phyloP scores from a whole-genome alignment of 192 early-diverging fungal species.

The Coemansia sp. region DNA sequence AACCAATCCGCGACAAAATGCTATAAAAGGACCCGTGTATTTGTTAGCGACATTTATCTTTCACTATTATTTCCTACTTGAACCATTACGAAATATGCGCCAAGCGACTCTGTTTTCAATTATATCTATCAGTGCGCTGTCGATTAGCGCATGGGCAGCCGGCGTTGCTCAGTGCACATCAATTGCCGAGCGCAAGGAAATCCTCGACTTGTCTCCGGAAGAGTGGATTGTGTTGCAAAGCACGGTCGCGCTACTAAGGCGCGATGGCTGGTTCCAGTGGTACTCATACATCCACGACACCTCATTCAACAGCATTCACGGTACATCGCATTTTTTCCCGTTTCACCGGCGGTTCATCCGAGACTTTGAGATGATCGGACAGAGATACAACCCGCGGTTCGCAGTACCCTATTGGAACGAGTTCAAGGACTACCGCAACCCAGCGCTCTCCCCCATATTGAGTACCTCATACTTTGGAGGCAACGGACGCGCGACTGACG shows the following conservation, averaged over 20 bases:
- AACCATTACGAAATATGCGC: neutral
- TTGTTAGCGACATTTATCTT: neutral
- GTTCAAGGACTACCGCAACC: constrained; percentile 53
- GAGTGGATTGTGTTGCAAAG: constrained; percentile 28
- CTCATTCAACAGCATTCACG: constrained; percentile 46
- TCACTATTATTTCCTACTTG: neutral
- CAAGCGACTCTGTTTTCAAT: neutral
- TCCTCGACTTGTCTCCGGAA: constrained; percentile 42
- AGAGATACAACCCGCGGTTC: constrained; percentile 36
- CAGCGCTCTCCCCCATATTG: constrained; percentile 40
- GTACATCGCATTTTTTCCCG: constrained; percentile 51
- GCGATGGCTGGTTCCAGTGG: constrained; percentile 47
- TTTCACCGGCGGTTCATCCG: constrained; percentile 54
- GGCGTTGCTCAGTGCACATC: constrained; percentile 20
- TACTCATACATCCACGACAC: constrained; percentile 41
- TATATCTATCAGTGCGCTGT: neutral
- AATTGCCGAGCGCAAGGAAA: constrained; percentile 43
- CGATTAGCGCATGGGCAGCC: neutral
- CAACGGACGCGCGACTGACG: constrained; percentile 43
- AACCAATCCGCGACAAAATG: neutral
- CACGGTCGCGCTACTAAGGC: constrained; percentile 27
- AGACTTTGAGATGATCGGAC: constrained; percentile 56
- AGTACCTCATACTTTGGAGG: constrained; percentile 34
- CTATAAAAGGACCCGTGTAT: neutral
- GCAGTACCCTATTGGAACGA: constrained; percentile 59